Evolutionary conservation across 345 rosid species (phyloP).

Genomic region (Cardiospermum halicacabum): DNA sequence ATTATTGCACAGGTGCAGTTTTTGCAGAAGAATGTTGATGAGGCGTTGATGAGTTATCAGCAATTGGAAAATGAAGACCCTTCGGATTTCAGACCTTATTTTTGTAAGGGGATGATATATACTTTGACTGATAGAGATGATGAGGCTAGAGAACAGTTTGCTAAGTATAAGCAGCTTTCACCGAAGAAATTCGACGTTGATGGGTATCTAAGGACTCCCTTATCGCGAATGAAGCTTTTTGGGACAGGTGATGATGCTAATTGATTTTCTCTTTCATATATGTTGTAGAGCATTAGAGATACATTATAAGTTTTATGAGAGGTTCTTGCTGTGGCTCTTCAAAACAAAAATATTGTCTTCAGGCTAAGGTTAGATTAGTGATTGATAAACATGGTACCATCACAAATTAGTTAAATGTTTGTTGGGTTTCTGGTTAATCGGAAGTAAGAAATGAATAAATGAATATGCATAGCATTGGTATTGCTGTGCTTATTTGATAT

Average conservation of each 20-base stretch:
- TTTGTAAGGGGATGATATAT: conserved; percentile 76
- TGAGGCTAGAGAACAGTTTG: conserved; percentile 78
- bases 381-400: too few species aligned
- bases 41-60: conserved; percentile 65
- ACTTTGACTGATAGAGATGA: conserved; percentile 67
- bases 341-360: neutral
- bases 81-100: conserved; percentile 69
- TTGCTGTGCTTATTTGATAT: too few species aligned
- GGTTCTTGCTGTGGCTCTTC: neutral
- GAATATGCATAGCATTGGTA: too few species aligned
- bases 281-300: neutral
- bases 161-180: conserved; percentile 69
- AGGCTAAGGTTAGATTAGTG: too few species aligned
- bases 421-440: too few species aligned
- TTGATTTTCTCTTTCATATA: conserved; percentile 19
- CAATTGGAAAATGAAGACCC: conserved; percentile 73
- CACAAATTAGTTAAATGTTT: too few species aligned
- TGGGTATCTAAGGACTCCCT: conserved; percentile 65
- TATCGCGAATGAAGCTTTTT: conserved; percentile 70
- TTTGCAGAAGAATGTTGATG: conserved; percentile 81
- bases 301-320: neutral
- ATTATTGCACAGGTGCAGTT: conserved; percentile 84
- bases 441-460: too few species aligned
- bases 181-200: conserved; percentile 74
- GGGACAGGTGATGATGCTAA: conserved; percentile 54